Evolutionary conservation across 2,329 filamentous ascomycete genomes (phyloP), one percentile per base, ranked within the genome.

Genomic region (Pestalotiopsis sp.): DNA sequence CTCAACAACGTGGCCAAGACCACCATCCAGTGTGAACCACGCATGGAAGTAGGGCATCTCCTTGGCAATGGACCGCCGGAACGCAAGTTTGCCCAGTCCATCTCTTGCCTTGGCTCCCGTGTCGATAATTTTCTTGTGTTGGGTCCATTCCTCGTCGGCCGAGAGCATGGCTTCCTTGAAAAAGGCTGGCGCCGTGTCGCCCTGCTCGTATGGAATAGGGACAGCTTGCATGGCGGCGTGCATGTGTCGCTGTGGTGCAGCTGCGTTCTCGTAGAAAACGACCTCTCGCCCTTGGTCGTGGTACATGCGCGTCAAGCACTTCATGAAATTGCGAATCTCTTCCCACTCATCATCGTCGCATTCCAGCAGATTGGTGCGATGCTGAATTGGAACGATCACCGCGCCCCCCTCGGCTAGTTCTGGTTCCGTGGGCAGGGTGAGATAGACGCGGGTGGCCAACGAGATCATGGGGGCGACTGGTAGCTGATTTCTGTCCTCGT

Each of bases 261-360:
- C 95, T 2, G 96, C 96, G 78, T 99, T 98, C 78, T 99, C 96
- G 84, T 99, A 99, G 82, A 99, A 99, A 71, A 99, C 84, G 11
- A 98, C 95, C 75, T 96, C 93, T 65, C 93, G 92, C 12, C 95
- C 94, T 79, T 97, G 94, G 58, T 95, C 92, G 82, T 97, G 94
- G 81, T 98, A 99, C 89, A 98, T 92, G 59, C 95, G 90, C 4
- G 92, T 98, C 23, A 99, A 86, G 69, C 90, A 92, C 83, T 99
- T 99, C 95, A 98, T 98, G 78, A 99, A 99, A 80, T 99, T 99
- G 73, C 96, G 92, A 5, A 99, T 91, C 81, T 99, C 96, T 78
- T 99, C 96, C 97, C 97, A 99, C 79, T 99, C 96, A 77, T 99
- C 96, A 77, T 99, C 95, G 80, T 98, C 95, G 80, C 96, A 99